Conservation (phyloP, 192 early-diverging fungal species). For the Podochytrium sp. region DNA sequence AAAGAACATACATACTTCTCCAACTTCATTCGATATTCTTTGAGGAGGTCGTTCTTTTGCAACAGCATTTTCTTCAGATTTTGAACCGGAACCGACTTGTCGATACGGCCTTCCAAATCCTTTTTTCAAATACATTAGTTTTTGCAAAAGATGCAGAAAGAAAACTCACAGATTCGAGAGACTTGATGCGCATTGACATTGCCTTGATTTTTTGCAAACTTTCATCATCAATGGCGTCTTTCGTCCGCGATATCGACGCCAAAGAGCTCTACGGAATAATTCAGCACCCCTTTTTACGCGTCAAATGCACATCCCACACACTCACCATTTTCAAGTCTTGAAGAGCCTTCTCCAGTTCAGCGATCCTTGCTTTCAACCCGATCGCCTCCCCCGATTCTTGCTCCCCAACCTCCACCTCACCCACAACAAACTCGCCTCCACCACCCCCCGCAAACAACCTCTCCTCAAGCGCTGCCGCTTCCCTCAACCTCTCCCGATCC, state of each 20-base stretch:
- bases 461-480: conserved; percentile 20
- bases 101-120: conserved; percentile 32
- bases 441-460: background rate
- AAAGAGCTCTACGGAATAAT: too few species aligned
- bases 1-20: background rate
- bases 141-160: background rate
- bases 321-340: conserved; percentile 14
- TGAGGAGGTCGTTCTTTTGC: conserved; percentile 29
- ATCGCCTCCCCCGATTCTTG: background rate
- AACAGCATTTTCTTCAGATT: conserved; percentile 34
- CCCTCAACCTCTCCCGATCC: conserved; percentile 3
- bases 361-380: background rate
- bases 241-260: too few species aligned
- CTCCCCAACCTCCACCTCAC: background rate
- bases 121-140: background rate
- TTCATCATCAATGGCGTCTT: too few species aligned
- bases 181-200: background rate
- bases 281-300: too few species aligned
- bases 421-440: too few species aligned
- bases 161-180: background rate
- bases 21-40: conserved; percentile 24
- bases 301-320: too few species aligned
- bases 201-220: background rate
- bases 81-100: conserved; percentile 33
- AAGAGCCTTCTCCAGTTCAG: conserved; percentile 1